phyloP scores from a whole-genome alignment of 441 rosid genomes.

The Populus hybrid region DNA sequence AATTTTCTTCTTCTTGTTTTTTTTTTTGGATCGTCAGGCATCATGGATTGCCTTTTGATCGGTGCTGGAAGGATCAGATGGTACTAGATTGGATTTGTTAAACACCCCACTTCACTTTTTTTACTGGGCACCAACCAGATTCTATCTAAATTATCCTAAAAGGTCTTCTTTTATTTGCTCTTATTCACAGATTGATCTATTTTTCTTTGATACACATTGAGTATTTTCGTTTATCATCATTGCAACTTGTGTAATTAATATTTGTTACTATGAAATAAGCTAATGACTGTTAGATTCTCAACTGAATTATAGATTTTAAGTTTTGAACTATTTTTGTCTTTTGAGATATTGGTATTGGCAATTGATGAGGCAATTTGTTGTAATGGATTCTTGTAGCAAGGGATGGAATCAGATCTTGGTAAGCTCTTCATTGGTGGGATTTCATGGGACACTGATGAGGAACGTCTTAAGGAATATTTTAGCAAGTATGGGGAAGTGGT shows the following conservation, averaged over 20 bases:
- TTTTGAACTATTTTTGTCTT: constrained; percentile 9
- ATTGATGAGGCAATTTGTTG: constrained; percentile 34
- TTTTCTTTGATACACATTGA: constrained; percentile 10
- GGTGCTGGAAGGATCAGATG: constrained; percentile 49
- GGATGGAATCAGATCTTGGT: constrained; percentile 85
- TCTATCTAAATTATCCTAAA: constrained; percentile 46
- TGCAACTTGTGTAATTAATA: constrained; percentile 9
- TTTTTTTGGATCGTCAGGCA: constrained; percentile 28
- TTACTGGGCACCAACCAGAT: constrained; percentile 51
- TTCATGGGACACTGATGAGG: constrained; percentile 97
- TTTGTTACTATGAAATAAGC: constrained; percentile 12
- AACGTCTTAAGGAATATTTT: constrained; percentile 83
- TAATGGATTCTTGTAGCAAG: constrained; percentile 36
- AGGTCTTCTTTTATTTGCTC: constrained; percentile 39
- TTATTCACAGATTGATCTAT: constrained; percentile 30
- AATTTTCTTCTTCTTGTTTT: too few relatives aligned
- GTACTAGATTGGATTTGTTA: constrained; percentile 57
- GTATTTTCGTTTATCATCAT: constrained; percentile 10
- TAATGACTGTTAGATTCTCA: constrained; percentile 16
- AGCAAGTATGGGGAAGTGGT: constrained; percentile 80
- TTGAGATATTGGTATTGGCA: constrained; percentile 25
- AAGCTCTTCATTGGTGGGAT: constrained; percentile 26
- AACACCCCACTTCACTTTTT: constrained; percentile 34
- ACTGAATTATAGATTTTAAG: constrained; percentile 21
- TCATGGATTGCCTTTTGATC: constrained; percentile 35